phyloP scores from a whole-genome alignment of 768 basidiomycete species.

The Cystoderma amianthinum region DNA sequence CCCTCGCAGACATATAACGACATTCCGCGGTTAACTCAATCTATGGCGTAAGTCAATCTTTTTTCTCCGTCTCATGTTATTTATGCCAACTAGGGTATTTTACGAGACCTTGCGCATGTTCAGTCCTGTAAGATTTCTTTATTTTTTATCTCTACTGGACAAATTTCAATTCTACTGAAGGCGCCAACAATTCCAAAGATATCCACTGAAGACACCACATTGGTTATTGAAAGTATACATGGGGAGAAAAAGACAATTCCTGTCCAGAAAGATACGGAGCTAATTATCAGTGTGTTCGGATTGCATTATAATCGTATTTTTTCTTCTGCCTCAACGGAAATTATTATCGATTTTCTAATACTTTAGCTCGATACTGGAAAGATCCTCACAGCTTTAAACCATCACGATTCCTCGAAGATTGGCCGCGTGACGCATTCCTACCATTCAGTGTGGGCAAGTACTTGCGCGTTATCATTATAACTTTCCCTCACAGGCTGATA shows the following conservation, averaged over 20 bases:
- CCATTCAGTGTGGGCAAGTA: slow-evolving; percentile 10
- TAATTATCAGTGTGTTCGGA: slow-evolving; percentile 22
- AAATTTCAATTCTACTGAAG: not conserved
- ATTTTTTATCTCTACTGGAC: not conserved
- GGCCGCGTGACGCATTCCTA: slow-evolving; percentile 12
- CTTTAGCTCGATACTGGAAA: slow-evolving; percentile 37
- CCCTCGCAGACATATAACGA: slow-evolving; percentile 27
- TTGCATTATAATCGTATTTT: slow-evolving; percentile 33
- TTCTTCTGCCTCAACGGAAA: not conserved
- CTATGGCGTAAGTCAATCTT: slow-evolving; percentile 23
- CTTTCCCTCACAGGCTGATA: not conserved
- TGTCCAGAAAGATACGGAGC: slow-evolving; percentile 7
- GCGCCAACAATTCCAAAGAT: slow-evolving; percentile 6
- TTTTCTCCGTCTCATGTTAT: not conserved
- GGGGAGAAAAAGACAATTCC: slow-evolving; percentile 7
- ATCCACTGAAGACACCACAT: slow-evolving; percentile 9
- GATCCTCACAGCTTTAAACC: slow-evolving; percentile 31
- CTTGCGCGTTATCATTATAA: not conserved
- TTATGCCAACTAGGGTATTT: slow-evolving; percentile 27
- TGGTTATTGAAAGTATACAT: slow-evolving; percentile 3
- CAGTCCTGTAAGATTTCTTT: slow-evolving; percentile 34
- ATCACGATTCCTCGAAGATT: slow-evolving; percentile 10
- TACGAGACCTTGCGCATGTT: slow-evolving; percentile 44
- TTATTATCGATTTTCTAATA: not conserved
- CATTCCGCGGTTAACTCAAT: slow-evolving; percentile 27